Base-by-base conservation (phyloP, 2,329 filamentous ascomycete species). In the Hawksworthiomyces lignivorus region DNA sequence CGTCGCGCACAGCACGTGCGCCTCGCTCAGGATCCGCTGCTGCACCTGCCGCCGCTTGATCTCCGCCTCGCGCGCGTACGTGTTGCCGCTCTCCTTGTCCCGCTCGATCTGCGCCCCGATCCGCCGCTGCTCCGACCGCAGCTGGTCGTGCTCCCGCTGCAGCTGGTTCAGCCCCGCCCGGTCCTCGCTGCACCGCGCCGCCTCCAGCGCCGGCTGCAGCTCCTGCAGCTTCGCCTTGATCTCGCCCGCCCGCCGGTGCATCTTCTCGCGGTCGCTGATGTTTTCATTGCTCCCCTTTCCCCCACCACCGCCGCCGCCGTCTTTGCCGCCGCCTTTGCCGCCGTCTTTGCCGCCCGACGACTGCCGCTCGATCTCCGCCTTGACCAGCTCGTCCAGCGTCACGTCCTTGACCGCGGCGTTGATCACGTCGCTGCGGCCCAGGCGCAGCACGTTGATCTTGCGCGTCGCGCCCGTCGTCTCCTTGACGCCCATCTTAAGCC, bases 1-100 rank as follows among this genome's bases (percentile, higher is more conserved):
- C 1, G 92, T 98, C 31, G 90, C 86, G 62, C 92, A 98, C 22
- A 98, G 79, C 39, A 98, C 84, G 62, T 98, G 87, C 2, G 92
- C 87, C 19, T 82, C 81, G 56, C 94, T 84, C 34, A 98, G 77
- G 41, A 98, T 86, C 52, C 92, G 81, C 60, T 97, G 89, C 61
- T 97, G 90, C 34, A 92, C 78, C 52, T 82, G 77, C 32, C 87
- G 84, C 42, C 87, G 79, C 47, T 83, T 84, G 54, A 98, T 78
- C 53, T 98, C 92, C 45, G 82, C 82, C 58, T 94, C 87, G 51
- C 92, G 84, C 14, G 80, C 81, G 20, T 80, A 80, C 4, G 83
- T 82, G 55, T 87, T 88, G 51, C 90, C 87, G 46, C 82, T 84
- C 55, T 94, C 88, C 62, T 92, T 88, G 52, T 86, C 80, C 15